phyloP scores from a whole-genome alignment of 2,329 filamentous ascomycete genomes.

The Pseudogymnoascus sp. region DNA sequence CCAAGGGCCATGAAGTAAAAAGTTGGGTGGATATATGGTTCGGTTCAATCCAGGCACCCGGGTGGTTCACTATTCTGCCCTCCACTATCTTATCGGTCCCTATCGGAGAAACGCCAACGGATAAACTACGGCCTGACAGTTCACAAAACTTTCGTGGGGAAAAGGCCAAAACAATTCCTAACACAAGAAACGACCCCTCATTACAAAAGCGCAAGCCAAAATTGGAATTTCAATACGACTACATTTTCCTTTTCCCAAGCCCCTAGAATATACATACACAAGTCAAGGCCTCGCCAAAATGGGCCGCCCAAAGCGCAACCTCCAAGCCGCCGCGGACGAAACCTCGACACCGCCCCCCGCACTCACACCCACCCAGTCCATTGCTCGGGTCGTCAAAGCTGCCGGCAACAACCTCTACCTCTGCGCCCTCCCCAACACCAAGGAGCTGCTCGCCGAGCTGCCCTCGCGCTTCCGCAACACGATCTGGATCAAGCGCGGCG shows the following conservation, averaged over 20 bases:
- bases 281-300: constrained; percentile 35
- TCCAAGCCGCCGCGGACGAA: constrained; percentile 72
- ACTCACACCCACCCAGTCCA: constrained; percentile 55
- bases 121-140: constrained; percentile 2
- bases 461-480: constrained; percentile 80
- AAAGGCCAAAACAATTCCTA: not conserved
- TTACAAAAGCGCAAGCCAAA: not conserved
- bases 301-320: constrained; percentile 68
- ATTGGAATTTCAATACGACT: not conserved
- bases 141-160: constrained; percentile 8
- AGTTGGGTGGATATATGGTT: not conserved
- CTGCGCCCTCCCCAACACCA: constrained; percentile 62
- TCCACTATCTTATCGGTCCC: constrained; percentile 1
- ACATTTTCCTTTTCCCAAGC: not conserved
- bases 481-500: constrained; percentile 86
- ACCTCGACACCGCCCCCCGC: constrained; percentile 50
- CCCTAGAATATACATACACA: not conserved
- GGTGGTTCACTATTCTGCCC: constrained; percentile 3
- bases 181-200: not conserved
- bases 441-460: constrained; percentile 69
- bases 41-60: not conserved
- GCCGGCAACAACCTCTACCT: constrained; percentile 87
- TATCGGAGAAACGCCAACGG: constrained; percentile 6
- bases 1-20: not conserved
- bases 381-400: constrained; percentile 73